These are phyloP conservation scores for Lagerstroemia speciosa DNA, from an alignment of 345 rosid species.

Conservation along the genomic window DNA sequence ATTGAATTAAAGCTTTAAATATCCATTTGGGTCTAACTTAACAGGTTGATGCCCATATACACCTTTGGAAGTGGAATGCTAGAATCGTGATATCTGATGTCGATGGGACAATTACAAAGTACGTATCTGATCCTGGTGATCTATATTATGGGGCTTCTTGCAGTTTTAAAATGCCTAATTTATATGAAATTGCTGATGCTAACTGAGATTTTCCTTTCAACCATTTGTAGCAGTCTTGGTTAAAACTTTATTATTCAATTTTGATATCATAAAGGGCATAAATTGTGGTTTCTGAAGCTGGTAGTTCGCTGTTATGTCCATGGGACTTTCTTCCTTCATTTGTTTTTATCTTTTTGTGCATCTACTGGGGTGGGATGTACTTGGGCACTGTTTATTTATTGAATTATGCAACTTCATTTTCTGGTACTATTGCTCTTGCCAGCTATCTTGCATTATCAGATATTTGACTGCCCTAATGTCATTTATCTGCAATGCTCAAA, in stretches of 20 bases:
- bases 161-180: background rate
- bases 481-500: background rate
- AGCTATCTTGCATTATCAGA: background rate
- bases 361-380: background rate
- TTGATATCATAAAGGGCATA: background rate
- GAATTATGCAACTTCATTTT: background rate
- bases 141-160: background rate
- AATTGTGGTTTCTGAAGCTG: background rate
- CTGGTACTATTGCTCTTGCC: background rate
- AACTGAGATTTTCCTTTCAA: background rate
- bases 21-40: slow-evolving; percentile 10
- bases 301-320: background rate
- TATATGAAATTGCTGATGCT: background rate
- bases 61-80: slow-evolving; percentile 92
- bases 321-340: background rate
- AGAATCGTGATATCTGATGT: slow-evolving; percentile 90
- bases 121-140: slow-evolving; percentile 7
- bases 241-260: background rate
- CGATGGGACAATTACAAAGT: slow-evolving; percentile 96
- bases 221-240: background rate
- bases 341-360: background rate
- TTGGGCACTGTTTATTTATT: background rate
- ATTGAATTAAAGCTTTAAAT: background rate
- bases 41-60: slow-evolving; percentile 88
- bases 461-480: background rate